Evolutionary conservation across 495 filamentous ascomycete genomes (phyloP).

Genomic region (Evansstolkia leycettana): DNA sequence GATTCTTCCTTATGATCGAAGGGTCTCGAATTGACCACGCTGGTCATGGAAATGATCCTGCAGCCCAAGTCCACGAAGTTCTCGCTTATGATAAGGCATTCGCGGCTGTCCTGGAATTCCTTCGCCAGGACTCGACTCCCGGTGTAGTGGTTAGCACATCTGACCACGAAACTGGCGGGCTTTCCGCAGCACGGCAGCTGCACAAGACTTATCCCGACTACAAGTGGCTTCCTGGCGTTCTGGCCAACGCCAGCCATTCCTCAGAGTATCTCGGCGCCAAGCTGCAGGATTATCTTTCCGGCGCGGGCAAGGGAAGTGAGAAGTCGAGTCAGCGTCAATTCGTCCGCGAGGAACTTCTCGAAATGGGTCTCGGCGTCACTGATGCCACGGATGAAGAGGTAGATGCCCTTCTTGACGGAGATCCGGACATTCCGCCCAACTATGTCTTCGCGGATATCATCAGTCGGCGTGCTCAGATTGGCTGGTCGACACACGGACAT

Average conservation of each 20-base stretch:
- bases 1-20: slow-evolving; percentile 98
- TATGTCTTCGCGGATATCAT: slow-evolving; percentile 75
- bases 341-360: slow-evolving; percentile 47
- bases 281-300: slow-evolving; percentile 43
- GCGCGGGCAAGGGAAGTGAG: slow-evolving; percentile 10
- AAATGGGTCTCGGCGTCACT: slow-evolving; percentile 57
- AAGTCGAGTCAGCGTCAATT: slow-evolving; percentile 28
- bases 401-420: slow-evolving; percentile 40
- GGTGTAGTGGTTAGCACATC: slow-evolving; percentile 78
- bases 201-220: slow-evolving; percentile 60
- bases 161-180: slow-evolving; percentile 91
- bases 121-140: slow-evolving; percentile 58
- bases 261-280: slow-evolving; percentile 52
- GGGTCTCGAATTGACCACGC: slow-evolving; percentile 94
- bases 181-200: slow-evolving; percentile 68
- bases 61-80: slow-evolving; percentile 89
- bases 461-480: slow-evolving; percentile 74
- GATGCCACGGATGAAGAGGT: slow-evolving; percentile 67
- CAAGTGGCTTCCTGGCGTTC: slow-evolving; percentile 70
- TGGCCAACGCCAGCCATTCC: slow-evolving; percentile 72
- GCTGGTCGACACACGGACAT: slow-evolving; percentile 88
- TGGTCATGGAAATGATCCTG: slow-evolving; percentile 89
- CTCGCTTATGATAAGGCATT: slow-evolving; percentile 85
- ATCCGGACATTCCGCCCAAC: slow-evolving; percentile 29
- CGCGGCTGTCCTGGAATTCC: slow-evolving; percentile 67